Conservation (phyloP, 345 rosid genomes). For the Crucihimalaya himalaica region DNA sequence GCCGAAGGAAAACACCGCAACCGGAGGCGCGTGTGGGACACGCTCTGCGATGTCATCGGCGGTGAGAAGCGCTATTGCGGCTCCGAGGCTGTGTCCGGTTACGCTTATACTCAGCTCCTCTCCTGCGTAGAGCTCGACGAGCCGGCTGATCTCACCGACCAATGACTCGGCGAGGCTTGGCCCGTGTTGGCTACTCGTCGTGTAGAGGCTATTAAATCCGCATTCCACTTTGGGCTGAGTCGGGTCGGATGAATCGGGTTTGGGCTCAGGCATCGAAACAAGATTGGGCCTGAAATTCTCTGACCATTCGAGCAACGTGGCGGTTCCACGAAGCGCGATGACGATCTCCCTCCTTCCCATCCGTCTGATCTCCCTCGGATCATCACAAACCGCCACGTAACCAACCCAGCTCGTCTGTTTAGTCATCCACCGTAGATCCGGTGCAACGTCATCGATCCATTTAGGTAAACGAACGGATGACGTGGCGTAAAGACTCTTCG, state of each 20-base stretch:
- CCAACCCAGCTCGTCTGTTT: slow-evolving; percentile 95
- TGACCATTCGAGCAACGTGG: slow-evolving; percentile 96
- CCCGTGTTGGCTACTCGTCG: slow-evolving; percentile 52
- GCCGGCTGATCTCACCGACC: slow-evolving; percentile 52
- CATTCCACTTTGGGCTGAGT: slow-evolving; percentile 68
- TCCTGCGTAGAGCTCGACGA: slow-evolving; percentile 57
- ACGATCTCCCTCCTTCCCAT: slow-evolving; percentile 94
- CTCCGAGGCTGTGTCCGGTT: slow-evolving; percentile 95
- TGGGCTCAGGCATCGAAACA: slow-evolving; percentile 43
- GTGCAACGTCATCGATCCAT: slow-evolving; percentile 84
- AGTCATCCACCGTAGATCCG: slow-evolving; percentile 92
- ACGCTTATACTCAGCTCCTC: slow-evolving; percentile 80
- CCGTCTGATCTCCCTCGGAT: slow-evolving; percentile 75
- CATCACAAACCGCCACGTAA: slow-evolving; percentile 89
- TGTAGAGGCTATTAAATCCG: slow-evolving; percentile 78
- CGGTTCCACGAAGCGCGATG: slow-evolving; percentile 90
- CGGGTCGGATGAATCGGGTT: slow-evolving; percentile 20
- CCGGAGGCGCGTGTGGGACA: slow-evolving; percentile 48
- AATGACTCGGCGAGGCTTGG: slow-evolving; percentile 64
- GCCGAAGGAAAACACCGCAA: slow-evolving; percentile 87
- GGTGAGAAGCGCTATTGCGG: slow-evolving; percentile 76
- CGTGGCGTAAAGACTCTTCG: slow-evolving; percentile 84
- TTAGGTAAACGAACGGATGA: slow-evolving; percentile 81
- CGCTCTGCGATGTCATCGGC: slow-evolving; percentile 68
- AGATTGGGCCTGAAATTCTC: slow-evolving; percentile 76